phyloP scores from a whole-genome alignment of 176 grass and related monocot species.

The Oryza officinalis region DNA sequence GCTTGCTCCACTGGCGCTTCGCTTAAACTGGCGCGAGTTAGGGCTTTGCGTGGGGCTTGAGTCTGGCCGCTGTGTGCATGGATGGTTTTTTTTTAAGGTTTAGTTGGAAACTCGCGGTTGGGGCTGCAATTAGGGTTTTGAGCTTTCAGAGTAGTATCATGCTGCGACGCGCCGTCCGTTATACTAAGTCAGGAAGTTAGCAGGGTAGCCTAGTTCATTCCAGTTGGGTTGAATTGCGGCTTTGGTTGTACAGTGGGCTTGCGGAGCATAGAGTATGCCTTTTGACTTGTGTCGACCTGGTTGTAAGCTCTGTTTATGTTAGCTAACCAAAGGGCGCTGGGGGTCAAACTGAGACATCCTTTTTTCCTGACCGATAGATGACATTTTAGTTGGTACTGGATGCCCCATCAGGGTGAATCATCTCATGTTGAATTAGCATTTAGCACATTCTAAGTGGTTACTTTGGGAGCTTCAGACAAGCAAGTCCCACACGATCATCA shows the following conservation, averaged over 20 bases:
- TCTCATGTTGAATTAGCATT: slow-evolving; percentile 3
- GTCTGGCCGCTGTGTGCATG: not conserved
- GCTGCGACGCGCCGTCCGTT: not conserved
- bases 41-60: slow-evolving; percentile 35
- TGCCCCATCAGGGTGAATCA: not conserved
- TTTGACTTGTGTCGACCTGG: not conserved
- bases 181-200: not conserved
- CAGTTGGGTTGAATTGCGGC: not conserved
- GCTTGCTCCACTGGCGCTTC: not conserved
- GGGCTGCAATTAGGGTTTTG: slow-evolving; percentile 50
- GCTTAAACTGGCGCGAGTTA: slow-evolving; percentile 4
- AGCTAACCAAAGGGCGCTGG: not conserved
- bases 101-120: not conserved
- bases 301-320: not conserved
- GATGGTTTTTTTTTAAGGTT: not conserved
- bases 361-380: not conserved
- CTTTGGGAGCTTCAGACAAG: not conserved
- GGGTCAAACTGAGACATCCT: not conserved
- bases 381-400: not conserved
- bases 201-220: not conserved
- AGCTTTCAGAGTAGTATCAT: not conserved
- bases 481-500: not conserved
- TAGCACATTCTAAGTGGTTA: not conserved
- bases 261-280: not conserved
- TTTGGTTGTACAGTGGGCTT: not conserved